phyloP scores from a whole-genome alignment of 352 stramenopile species.

The Saprolegnia diclina region DNA sequence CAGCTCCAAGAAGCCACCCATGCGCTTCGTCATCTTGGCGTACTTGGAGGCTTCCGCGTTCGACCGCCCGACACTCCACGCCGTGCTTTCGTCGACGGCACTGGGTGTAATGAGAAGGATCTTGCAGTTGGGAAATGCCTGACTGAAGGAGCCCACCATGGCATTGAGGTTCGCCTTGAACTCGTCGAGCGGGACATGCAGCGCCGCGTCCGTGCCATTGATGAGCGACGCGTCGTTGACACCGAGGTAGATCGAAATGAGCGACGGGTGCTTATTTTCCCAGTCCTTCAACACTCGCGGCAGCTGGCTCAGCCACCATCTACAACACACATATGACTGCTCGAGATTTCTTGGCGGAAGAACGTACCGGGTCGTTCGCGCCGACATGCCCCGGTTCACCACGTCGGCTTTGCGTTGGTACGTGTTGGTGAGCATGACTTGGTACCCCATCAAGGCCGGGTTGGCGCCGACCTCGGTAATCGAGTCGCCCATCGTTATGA shows the following conservation, averaged over 20 bases:
- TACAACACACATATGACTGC: background rate
- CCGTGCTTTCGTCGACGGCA: constrained; percentile 27
- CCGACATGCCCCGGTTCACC: constrained; percentile 12
- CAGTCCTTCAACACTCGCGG: constrained; percentile 6
- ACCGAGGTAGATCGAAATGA: constrained; percentile 15
- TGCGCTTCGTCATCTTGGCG: background rate
- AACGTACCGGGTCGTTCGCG: constrained; percentile 4
- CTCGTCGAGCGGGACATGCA: constrained; percentile 12
- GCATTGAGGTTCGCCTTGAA: constrained; percentile 37
- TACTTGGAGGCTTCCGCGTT: constrained; percentile 37
- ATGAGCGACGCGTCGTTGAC: constrained; percentile 15
- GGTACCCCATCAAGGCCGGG: background rate
- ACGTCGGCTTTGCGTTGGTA: constrained; percentile 22
- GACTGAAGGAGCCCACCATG: background rate
- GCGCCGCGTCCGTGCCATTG: constrained; percentile 25
- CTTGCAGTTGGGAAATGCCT: constrained; percentile 31
- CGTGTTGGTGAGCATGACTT: constrained; percentile 3
- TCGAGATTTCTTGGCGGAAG: background rate
- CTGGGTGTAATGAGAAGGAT: constrained; percentile 31
- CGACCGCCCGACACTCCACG: constrained; percentile 3
- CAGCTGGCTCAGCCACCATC: constrained; percentile 11
- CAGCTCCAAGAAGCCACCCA: background rate
- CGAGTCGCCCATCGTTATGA: constrained; percentile 17
- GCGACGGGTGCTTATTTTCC: background rate
- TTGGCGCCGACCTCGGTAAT: constrained; percentile 10